phyloP scores from a whole-genome alignment of 2,329 filamentous ascomycete genomes.

The Colletotrichum cordylinicola region DNA sequence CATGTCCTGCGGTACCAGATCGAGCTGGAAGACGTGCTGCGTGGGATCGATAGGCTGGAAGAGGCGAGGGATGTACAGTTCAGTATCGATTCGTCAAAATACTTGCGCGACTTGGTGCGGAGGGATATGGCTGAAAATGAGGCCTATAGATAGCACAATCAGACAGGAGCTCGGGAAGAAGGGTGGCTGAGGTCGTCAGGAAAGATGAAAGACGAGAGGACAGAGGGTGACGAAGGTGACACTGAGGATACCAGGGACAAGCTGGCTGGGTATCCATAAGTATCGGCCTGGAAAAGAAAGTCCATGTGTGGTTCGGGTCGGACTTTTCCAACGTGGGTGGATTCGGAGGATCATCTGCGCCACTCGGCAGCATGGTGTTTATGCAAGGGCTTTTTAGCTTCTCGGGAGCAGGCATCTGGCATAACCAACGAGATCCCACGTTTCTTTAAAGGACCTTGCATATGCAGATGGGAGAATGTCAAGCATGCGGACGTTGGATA shows the following conservation, averaged over 20 bases:
- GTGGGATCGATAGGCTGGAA: neutral
- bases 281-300: neutral
- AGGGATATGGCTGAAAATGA: neutral
- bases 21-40: neutral
- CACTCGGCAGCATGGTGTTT: neutral
- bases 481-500: neutral
- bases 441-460: neutral
- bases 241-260: neutral
- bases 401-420: neutral
- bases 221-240: neutral
- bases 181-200: fast-evolving
- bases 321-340: neutral
- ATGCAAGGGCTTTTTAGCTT: neutral
- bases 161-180: neutral
- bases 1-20: neutral
- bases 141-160: neutral
- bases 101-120: neutral
- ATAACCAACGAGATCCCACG: neutral
- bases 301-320: neutral
- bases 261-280: neutral
- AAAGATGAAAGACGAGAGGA: neutral
- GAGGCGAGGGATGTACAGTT: neutral
- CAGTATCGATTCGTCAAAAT: neutral
- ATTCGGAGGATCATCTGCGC: neutral
- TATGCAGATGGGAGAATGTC: neutral